Evolutionary conservation across 2,329 filamentous ascomycete species (phyloP).

Genomic region (Lojkania enalia): DNA sequence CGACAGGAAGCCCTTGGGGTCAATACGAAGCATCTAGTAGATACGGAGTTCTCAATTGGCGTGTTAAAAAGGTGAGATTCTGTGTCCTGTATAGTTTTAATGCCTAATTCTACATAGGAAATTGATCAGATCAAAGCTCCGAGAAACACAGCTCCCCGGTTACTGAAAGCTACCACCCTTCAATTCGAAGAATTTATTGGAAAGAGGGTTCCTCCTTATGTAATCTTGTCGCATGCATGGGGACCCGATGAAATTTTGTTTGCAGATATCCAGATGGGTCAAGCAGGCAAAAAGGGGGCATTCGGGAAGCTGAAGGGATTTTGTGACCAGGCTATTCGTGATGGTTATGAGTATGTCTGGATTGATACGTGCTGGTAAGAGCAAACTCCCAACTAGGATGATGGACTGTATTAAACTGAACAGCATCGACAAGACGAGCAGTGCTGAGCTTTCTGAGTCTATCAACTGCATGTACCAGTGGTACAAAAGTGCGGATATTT

Average conservation of each 20-base stretch:
- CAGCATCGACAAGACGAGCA: slow-evolving; percentile 13
- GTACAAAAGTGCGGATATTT: slow-evolving; percentile 1
- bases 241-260: slow-evolving; percentile 3
- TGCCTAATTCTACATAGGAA: no score
- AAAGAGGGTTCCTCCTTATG: slow-evolving; percentile 1
- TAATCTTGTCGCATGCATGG: slow-evolving; percentile 7
- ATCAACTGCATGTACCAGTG: slow-evolving; percentile 10
- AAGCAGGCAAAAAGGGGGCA: background rate
- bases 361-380: slow-evolving; percentile 4
- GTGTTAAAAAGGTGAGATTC: no score
- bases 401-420: no score
- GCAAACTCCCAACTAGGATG: no score
- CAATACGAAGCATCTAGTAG: no score
- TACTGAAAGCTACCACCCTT: background rate
- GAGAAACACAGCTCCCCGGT: no score
- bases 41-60: no score
- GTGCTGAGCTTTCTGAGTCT: slow-evolving; percentile 5
- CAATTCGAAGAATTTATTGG: slow-evolving; percentile 3
- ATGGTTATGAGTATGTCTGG: slow-evolving; percentile 1
- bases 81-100: no score
- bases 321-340: background rate
- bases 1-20: no score
- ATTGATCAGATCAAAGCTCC: no score
- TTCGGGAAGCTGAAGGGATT: slow-evolving; percentile 1
- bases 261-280: background rate